Conservation (phyloP, 768 basidiomycete genomes). For the Rhodotorula graminis region DNA sequence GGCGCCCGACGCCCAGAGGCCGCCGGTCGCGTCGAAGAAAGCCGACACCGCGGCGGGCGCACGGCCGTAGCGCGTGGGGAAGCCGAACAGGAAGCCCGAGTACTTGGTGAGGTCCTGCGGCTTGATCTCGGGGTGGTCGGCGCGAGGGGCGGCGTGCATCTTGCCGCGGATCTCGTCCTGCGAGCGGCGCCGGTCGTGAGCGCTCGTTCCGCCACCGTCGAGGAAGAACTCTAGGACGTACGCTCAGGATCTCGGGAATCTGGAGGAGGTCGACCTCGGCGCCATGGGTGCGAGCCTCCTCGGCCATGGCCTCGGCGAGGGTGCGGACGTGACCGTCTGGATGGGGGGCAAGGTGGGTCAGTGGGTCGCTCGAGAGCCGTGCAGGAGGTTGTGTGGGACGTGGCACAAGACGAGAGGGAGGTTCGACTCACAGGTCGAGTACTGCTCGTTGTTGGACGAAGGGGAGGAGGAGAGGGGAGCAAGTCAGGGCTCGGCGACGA, state of each 20-base stretch:
- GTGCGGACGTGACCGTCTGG: slow-evolving; percentile 35
- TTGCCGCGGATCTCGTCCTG: slow-evolving; percentile 55
- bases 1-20: slow-evolving; percentile 58
- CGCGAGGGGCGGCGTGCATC: slow-evolving; percentile 33
- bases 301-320: slow-evolving; percentile 40
- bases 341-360: neutral
- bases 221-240: neutral
- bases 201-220: too few relatives aligned
- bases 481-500: neutral
- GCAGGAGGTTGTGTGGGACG: too few relatives aligned
- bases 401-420: too few relatives aligned
- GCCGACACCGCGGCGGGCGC: slow-evolving; percentile 64
- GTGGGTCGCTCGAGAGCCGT: too few relatives aligned
- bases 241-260: slow-evolving; percentile 10
- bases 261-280: slow-evolving; percentile 47
- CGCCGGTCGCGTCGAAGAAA: slow-evolving; percentile 69
- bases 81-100: slow-evolving; percentile 37
- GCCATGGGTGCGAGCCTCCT: slow-evolving; percentile 46
- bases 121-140: slow-evolving; percentile 50
- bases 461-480: too few relatives aligned
- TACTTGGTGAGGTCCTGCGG: slow-evolving; percentile 53
- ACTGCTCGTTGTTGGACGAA: slow-evolving; percentile 6
- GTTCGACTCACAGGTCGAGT: slow-evolving; percentile 4
- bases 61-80: slow-evolving; percentile 59
- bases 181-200: slow-evolving; percentile 50